These are phyloP conservation scores for Botrytis medusae DNA, from an alignment of 2,329 filamentous ascomycete genomes.

Conservation along the genomic window DNA sequence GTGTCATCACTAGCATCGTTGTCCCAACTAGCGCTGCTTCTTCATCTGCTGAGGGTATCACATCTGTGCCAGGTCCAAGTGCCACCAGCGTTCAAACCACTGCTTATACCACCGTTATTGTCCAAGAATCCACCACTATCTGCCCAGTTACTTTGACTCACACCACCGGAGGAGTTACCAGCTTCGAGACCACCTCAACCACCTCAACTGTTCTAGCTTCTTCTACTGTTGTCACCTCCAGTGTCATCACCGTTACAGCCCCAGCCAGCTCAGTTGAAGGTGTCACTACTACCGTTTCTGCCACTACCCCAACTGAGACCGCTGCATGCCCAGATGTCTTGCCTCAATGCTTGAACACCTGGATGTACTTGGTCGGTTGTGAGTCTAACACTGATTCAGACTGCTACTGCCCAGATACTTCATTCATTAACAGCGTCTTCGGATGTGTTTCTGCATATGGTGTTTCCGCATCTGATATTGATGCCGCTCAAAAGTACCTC, in stretches of 20 bases:
- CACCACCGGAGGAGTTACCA: conserved; percentile 27
- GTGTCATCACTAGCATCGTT: conserved; percentile 11
- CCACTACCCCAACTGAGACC: conserved; percentile 44
- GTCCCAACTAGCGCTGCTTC: not conserved
- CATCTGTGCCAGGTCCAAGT: not conserved
- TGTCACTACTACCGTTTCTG: conserved; percentile 24
- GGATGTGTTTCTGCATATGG: conserved; percentile 79
- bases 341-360: conserved; percentile 89
- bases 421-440: conserved; percentile 78
- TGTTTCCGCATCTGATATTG: conserved; percentile 62
- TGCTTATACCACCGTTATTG: conserved; percentile 31
- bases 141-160: conserved; percentile 38
- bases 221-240: conserved; percentile 27
- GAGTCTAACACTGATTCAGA: conserved; percentile 75
- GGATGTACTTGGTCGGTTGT: conserved; percentile 74
- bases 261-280: conserved; percentile 16
- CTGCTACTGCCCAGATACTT: conserved; percentile 83
- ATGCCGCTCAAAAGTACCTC: conserved; percentile 76
- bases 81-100: conserved; percentile 23
- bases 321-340: conserved; percentile 61
- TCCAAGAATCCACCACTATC: conserved; percentile 34
- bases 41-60: not conserved
- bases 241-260: conserved; percentile 27
- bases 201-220: conserved; percentile 42
- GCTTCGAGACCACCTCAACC: conserved; percentile 32